phyloP scores from a whole-genome alignment of 1,284 basidiomycete genomes.

The Phaffia rhodozyma region DNA sequence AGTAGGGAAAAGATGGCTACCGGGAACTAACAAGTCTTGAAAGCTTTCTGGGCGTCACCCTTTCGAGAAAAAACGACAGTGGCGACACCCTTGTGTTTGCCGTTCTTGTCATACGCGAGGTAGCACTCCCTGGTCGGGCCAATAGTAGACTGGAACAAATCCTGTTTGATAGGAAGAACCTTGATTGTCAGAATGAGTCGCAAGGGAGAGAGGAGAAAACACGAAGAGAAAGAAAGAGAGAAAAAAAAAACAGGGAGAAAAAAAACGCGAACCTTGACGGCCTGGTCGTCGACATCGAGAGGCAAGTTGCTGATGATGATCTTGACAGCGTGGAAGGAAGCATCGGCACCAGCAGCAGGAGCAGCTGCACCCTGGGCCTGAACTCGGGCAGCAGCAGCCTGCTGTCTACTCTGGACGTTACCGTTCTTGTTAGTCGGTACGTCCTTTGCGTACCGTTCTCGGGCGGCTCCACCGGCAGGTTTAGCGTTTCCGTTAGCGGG shows the following conservation, averaged over 20 bases:
- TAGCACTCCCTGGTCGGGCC: slow-evolving; percentile 73
- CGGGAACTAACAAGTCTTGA: slow-evolving; percentile 51
- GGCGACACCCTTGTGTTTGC: slow-evolving; percentile 81
- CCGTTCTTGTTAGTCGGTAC: slow-evolving; percentile 30
- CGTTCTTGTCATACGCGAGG: slow-evolving; percentile 72
- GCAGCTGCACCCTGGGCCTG: slow-evolving; percentile 19
- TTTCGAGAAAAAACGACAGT: slow-evolving; percentile 74
- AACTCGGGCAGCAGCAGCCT: slow-evolving; percentile 13
- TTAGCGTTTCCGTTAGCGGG: slow-evolving; percentile 19
- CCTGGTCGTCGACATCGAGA: slow-evolving; percentile 81
- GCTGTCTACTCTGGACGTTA: slow-evolving; percentile 6
- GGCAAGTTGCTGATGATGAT: slow-evolving; percentile 96
- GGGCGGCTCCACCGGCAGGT: slow-evolving; percentile 27
- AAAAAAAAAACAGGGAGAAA: slow-evolving; percentile 7
- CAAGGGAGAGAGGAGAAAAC: background rate
- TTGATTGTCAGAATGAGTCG: background rate
- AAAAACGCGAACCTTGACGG: slow-evolving; percentile 61
- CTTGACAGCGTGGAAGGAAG: slow-evolving; percentile 53
- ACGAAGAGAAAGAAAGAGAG: slow-evolving; percentile 6
- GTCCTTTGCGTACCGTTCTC: slow-evolving; percentile 38
- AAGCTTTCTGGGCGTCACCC: slow-evolving; percentile 85
- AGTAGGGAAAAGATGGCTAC: background rate
- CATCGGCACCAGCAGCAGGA: slow-evolving; percentile 27
- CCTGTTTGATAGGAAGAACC: slow-evolving; percentile 42
- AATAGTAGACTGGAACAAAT: slow-evolving; percentile 83